Conservation (phyloP, 139 green algal genomes). For the Coccomyxa sp. region DNA sequence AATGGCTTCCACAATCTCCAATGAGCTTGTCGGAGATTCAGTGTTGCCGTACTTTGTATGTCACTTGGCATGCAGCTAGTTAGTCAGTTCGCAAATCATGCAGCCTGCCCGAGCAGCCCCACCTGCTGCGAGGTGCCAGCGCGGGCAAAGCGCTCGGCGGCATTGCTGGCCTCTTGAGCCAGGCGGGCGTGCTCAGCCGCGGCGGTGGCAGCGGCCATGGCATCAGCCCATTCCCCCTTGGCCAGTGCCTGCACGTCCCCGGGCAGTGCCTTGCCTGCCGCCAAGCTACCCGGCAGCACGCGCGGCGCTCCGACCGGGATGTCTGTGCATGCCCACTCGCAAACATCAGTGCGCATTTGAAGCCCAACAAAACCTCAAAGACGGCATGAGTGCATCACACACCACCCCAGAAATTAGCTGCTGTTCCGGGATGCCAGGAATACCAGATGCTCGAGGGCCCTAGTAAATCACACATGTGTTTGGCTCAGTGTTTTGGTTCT, state of each 20-base stretch:
- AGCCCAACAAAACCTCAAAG: background rate
- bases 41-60: too few species aligned
- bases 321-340: background rate
- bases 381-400: background rate
- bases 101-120: too few species aligned
- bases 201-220: slow-evolving; percentile 19
- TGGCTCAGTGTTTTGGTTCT: too few species aligned
- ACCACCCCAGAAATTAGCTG: background rate
- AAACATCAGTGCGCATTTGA: background rate
- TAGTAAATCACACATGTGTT: too few species aligned
- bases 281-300: background rate
- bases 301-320: background rate
- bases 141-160: slow-evolving; percentile 16
- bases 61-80: background rate
- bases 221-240: slow-evolving; percentile 22
- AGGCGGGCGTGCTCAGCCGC: slow-evolving; percentile 15
- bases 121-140: background rate
- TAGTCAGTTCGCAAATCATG: background rate
- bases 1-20: too few species aligned
- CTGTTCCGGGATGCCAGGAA: background rate
- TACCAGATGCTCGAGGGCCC: too few species aligned
- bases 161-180: slow-evolving; percentile 24
- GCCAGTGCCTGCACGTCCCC: background rate
- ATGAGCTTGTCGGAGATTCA: too few species aligned
- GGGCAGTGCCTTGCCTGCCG: background rate